These are phyloP conservation scores for Xylariaceae sp. DNA, from an alignment of 2,329 filamentous ascomycete species.

Conservation along the genomic window DNA sequence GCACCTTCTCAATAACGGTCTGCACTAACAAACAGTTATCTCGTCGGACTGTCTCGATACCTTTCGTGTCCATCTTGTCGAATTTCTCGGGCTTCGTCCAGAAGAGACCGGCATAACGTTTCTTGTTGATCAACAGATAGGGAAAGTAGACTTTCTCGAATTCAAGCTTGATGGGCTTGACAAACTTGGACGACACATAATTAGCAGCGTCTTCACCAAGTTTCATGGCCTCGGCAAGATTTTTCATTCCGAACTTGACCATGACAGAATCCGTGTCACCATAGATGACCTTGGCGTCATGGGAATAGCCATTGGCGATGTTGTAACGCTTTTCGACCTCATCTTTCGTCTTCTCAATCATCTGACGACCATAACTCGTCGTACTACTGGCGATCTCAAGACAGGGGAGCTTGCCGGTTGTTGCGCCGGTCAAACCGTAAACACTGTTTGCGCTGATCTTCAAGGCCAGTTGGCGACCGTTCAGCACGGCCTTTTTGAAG, in stretches of 20 bases:
- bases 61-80: constrained; percentile 99
- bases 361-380: constrained; percentile 92
- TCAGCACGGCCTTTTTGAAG: constrained; percentile 96
- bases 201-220: constrained; percentile 88
- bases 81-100: constrained; percentile 93
- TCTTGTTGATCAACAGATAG: constrained; percentile 99
- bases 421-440: constrained; percentile 94
- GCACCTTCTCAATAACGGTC: constrained; percentile 93
- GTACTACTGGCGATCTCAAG: constrained; percentile 93
- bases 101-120: constrained; percentile 94
- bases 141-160: constrained; percentile 99
- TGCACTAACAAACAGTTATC: constrained; percentile 96
- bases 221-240: constrained; percentile 85
- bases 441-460: constrained; percentile 98
- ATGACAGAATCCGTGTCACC: constrained; percentile 99
- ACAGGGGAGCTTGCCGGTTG: constrained; percentile 91
- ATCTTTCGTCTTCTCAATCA: constrained; percentile 98
- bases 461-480: constrained; percentile 91
- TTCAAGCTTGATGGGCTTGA: constrained; percentile 96
- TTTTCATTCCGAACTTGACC: constrained; percentile 94
- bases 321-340: constrained; percentile 88
- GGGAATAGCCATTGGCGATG: constrained; percentile 87
- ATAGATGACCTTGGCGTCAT: constrained; percentile 96
- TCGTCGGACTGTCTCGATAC: constrained; percentile 94
- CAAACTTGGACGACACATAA: constrained; percentile 85